These are phyloP conservation scores for Neofusicoccum umdonicola DNA, from an alignment of 2,329 filamentous ascomycete species.

Conservation along the genomic window DNA sequence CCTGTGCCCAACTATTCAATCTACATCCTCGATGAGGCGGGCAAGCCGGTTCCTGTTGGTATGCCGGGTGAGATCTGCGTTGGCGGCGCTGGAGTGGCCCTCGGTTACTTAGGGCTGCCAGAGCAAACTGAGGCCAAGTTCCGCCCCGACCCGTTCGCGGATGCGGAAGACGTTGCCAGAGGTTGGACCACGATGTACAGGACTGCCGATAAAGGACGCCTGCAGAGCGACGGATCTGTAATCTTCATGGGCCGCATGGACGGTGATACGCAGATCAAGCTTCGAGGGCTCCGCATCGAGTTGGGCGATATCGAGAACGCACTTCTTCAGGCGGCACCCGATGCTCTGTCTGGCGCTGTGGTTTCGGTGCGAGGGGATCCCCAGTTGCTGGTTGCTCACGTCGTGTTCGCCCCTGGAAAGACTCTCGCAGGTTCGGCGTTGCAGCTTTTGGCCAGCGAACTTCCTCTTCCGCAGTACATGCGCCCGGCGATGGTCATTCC, in stretches of 20 bases:
- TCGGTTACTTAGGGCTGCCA: constrained; percentile 34
- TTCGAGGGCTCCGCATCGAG: constrained; percentile 41
- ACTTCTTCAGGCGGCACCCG: constrained; percentile 28
- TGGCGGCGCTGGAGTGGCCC: constrained; percentile 36
- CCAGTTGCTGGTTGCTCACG: constrained; percentile 22
- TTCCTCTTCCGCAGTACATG: constrained; percentile 42
- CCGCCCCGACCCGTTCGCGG: neutral
- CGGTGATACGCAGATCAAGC: constrained; percentile 26
- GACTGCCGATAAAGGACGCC: constrained; percentile 41
- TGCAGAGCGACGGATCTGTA: constrained; percentile 36
- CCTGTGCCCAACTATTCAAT: constrained; percentile 36
- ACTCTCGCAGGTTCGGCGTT: neutral
- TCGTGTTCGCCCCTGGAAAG: no score
- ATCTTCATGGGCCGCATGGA: constrained; percentile 23
- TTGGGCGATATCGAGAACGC: constrained; percentile 38
- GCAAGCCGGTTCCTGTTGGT: constrained; percentile 40
- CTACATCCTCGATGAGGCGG: constrained; percentile 43
- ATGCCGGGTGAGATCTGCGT: constrained; percentile 45
- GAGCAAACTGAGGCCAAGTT: constrained; percentile 24
- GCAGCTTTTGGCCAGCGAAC: constrained; percentile 20
- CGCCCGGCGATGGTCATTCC: constrained; percentile 25
- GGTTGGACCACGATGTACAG: constrained; percentile 33
- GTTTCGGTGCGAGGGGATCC: constrained; percentile 24
- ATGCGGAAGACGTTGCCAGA: neutral
- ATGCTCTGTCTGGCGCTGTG: constrained; percentile 27